Evolutionary conservation across 2,329 filamentous ascomycete species (phyloP).

Genomic region (Neoscytalidium dimidiatum): DNA sequence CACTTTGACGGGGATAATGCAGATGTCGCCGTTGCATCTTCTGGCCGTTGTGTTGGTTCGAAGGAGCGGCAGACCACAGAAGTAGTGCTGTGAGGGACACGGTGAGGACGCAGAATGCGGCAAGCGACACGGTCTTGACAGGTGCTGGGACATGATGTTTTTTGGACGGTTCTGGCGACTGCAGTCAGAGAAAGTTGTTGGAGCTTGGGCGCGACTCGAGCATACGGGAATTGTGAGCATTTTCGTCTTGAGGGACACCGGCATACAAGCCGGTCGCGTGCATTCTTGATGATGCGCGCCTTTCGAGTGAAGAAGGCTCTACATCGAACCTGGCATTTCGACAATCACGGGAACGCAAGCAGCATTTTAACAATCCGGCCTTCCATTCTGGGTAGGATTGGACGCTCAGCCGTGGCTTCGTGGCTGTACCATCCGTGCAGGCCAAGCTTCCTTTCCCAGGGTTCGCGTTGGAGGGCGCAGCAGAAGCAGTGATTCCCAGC

Average conservation of each 20-base stretch:
- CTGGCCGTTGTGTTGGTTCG: neutral
- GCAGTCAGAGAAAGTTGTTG: neutral
- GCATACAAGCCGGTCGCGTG: neutral
- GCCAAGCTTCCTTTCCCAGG: neutral
- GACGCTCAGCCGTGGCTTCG: neutral
- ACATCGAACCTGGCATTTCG: neutral
- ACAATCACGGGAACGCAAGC: neutral
- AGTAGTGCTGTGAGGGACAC: neutral
- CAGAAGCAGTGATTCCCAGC: neutral
- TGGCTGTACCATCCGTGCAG: neutral
- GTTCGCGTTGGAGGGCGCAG: neutral
- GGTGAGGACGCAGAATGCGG: neutral
- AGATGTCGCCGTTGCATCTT: neutral
- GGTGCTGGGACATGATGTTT: neutral
- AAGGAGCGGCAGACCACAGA: neutral
- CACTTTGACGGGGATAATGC: neutral
- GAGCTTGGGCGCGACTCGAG: neutral
- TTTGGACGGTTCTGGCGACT: neutral
- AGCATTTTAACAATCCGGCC: neutral
- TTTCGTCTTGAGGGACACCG: neutral
- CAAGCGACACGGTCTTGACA: neutral
- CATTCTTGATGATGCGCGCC: neutral
- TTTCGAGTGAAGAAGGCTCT: neutral
- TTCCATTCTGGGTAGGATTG: neutral
- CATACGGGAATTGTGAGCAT: neutral